Conservation (phyloP, 495 filamentous ascomycete genomes). For the Chaetomium tenue region DNA sequence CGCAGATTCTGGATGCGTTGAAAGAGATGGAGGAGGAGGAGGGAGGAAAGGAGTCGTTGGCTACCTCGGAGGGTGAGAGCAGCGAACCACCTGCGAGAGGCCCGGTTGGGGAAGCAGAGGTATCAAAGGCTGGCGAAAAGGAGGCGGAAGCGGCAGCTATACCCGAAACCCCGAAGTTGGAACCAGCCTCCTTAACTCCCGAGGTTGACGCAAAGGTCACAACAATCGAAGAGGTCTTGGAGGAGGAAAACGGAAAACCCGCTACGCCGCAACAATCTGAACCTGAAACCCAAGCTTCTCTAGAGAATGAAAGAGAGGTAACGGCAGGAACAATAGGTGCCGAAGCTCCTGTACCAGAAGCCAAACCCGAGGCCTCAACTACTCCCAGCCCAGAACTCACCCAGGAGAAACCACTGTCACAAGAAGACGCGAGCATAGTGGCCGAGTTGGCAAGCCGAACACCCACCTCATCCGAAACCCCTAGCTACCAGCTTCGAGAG, state of each 20-base stretch:
- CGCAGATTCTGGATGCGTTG: slow-evolving; percentile 35
- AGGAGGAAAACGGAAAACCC: not conserved
- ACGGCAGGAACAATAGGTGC: too few species aligned
- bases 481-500: slow-evolving; percentile 72
- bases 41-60: not conserved
- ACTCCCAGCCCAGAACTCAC: not conserved
- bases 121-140: not conserved
- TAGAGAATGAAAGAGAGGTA: not conserved
- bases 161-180: not conserved
- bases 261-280: not conserved
- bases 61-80: not conserved
- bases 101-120: not conserved
- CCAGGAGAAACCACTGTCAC: not conserved
- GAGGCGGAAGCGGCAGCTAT: not conserved
- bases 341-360: not conserved
- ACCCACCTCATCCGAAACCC: slow-evolving; percentile 6
- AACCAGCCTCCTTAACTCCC: not conserved
- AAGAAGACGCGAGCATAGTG: slow-evolving; percentile 22
- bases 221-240: not conserved
- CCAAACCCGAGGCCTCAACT: not conserved
- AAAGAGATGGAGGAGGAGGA: slow-evolving; percentile 17
- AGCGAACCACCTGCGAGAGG: not conserved
- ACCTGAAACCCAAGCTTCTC: not conserved
- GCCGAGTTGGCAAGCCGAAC: slow-evolving; percentile 20
- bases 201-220: not conserved